phyloP scores from a whole-genome alignment of 805 yeast genomes.

The Zygosaccharomyces rouxii region DNA sequence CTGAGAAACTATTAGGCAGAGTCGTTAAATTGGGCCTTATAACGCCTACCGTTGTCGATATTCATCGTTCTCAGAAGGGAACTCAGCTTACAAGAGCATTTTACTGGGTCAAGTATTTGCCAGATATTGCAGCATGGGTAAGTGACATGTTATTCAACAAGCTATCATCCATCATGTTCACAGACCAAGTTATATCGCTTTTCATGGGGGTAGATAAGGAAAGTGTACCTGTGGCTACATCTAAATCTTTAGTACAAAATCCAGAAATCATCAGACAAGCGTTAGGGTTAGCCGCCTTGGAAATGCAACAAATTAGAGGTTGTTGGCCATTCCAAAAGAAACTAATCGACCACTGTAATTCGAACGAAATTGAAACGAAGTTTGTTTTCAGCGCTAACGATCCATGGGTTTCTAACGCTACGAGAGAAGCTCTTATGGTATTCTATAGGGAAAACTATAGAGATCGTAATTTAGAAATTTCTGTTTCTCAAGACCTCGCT shows the following conservation, averaged over 20 bases:
- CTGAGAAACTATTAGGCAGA: slow-evolving; percentile 18
- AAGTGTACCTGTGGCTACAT: slow-evolving; percentile 39
- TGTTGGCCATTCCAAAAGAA: slow-evolving; percentile 49
- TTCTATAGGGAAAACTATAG: slow-evolving; percentile 33
- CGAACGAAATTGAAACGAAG: slow-evolving; percentile 42
- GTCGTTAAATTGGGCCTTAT: slow-evolving; percentile 53
- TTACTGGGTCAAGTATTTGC: slow-evolving; percentile 29
- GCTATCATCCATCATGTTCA: slow-evolving; percentile 31
- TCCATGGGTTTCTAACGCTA: slow-evolving; percentile 57
- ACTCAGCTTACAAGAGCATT: slow-evolving; percentile 27
- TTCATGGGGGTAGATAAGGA: slow-evolving; percentile 30
- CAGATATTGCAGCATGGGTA: slow-evolving; percentile 30
- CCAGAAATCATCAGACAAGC: slow-evolving; percentile 49
- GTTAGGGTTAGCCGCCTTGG: slow-evolving; percentile 53
- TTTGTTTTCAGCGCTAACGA: slow-evolving; percentile 54
- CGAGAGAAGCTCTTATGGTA: slow-evolving; percentile 43
- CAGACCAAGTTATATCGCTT: slow-evolving; percentile 21
- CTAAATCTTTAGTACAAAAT: slow-evolving; percentile 41
- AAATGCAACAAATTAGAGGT: slow-evolving; percentile 49
- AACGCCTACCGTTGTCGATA: slow-evolving; percentile 66
- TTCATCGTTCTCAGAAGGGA: slow-evolving; percentile 46
- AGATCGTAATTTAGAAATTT: slow-evolving; percentile 28
- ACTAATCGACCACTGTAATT: slow-evolving; percentile 35
- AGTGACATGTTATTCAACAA: slow-evolving; percentile 20
- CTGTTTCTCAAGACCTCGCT: slow-evolving; percentile 37